A percentile compares a stretch with the other conserved stretches of the same genome.
phyloP scores from a whole-genome alignment of 1,284 basidiomycete genomes.

The Dichomitus squalens region DNA sequence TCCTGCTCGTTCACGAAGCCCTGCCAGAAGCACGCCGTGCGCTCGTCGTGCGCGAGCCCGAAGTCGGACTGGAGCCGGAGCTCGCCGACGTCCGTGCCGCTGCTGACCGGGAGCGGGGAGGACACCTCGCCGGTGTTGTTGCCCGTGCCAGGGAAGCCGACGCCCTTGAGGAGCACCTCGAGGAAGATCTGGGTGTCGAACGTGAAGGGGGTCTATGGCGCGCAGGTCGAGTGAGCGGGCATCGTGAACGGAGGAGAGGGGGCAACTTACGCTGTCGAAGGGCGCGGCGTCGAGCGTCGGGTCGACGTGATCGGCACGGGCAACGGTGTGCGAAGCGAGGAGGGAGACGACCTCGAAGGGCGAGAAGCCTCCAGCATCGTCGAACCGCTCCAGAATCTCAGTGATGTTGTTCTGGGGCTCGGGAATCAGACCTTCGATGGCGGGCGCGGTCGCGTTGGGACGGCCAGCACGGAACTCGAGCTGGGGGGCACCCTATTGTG shows the following conservation, averaged over 20 bases:
- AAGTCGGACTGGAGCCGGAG: constrained; percentile 41
- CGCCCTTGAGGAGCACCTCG: constrained; percentile 39
- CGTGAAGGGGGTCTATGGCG: constrained; percentile 24
- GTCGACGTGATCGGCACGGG: constrained; percentile 31
- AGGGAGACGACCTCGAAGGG: constrained; percentile 32
- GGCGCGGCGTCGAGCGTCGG: constrained; percentile 25
- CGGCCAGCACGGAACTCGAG: constrained; percentile 32
- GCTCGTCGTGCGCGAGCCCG: constrained; percentile 29
- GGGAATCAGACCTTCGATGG: constrained; percentile 30
- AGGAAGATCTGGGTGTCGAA: constrained; percentile 46
- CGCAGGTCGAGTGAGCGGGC: no score
- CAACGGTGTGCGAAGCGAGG: constrained; percentile 34
- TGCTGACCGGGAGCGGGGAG: constrained; percentile 31
- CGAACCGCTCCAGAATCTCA: constrained; percentile 32
- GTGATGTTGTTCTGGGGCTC: constrained; percentile 30
- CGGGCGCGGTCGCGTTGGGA: constrained; percentile 25
- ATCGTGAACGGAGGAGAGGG: no score
- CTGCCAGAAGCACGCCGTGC: constrained; percentile 42
- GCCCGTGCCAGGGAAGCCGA: constrained; percentile 32
- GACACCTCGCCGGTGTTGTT: constrained; percentile 30
- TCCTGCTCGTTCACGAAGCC: constrained; percentile 30
- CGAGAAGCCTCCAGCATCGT: constrained; percentile 31
- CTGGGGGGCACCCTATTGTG: constrained; percentile 26
- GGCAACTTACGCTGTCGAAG: constrained; percentile 28
- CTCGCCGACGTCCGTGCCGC: constrained; percentile 14